phyloP scores from a whole-genome alignment of 2,329 filamentous ascomycete species.

The Sclerotinia trifoliorum region DNA sequence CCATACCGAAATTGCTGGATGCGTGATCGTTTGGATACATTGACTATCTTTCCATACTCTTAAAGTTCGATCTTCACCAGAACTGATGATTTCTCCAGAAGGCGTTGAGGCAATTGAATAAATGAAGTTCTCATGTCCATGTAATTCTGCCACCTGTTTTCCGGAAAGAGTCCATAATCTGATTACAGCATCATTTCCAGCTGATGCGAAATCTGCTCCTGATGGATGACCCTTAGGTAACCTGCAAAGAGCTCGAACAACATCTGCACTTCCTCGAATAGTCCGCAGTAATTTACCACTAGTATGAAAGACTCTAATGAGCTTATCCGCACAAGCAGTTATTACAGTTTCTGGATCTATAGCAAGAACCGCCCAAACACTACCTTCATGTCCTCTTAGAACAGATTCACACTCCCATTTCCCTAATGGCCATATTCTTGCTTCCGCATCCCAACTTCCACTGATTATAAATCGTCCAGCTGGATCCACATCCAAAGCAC shows the following conservation, averaged over 20 bases:
- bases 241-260: slow-evolving; percentile 83
- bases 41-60: slow-evolving; percentile 80
- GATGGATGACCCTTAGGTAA: slow-evolving; percentile 74
- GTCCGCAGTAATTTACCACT: slow-evolving; percentile 62
- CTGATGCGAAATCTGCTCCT: slow-evolving; percentile 89
- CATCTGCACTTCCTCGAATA: slow-evolving; percentile 71
- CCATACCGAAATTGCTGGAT: slow-evolving; percentile 97
- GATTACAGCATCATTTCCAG: slow-evolving; percentile 88
- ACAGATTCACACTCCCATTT: slow-evolving; percentile 78
- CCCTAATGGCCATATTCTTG: slow-evolving; percentile 79
- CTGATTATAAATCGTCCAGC: slow-evolving; percentile 76
- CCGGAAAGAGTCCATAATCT: slow-evolving; percentile 84
- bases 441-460: slow-evolving; percentile 89
- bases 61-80: slow-evolving; percentile 91
- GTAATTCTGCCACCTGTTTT: slow-evolving; percentile 70
- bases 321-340: slow-evolving; percentile 89
- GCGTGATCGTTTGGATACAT: slow-evolving; percentile 93
- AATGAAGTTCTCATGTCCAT: slow-evolving; percentile 92
- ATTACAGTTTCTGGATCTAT: slow-evolving; percentile 78
- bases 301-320: slow-evolving; percentile 77
- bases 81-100: slow-evolving; percentile 83
- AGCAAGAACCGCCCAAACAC: slow-evolving; percentile 89
- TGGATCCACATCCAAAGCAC: slow-evolving; percentile 75
- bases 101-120: slow-evolving; percentile 79
- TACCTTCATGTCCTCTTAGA: slow-evolving; percentile 73